Evolutionary conservation across 768 basidiomycete species (phyloP), one percentile per base, ranked within the genome.

Genomic region (Amanita fuliginea): DNA sequence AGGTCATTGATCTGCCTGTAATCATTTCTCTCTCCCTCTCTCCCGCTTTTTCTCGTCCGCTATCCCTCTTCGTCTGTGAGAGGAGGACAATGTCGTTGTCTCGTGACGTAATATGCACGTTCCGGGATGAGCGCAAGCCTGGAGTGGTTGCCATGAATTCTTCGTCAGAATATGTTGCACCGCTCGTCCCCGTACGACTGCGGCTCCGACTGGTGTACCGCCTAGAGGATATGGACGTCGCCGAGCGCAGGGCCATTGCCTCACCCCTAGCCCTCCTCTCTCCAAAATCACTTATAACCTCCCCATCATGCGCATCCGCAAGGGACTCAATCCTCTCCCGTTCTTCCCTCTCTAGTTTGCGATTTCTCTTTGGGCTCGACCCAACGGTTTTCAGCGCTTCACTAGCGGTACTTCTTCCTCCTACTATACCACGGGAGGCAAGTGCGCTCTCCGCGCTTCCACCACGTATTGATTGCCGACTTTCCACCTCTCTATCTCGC

Each of bases 321-420:
- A 39, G 34, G 21, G 21, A 22, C 30, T 28, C 28, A 7, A 28
- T 9, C 28, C 7, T 28, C 28, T 28, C 28, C 9, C 7, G 28
- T 28, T 28, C 28, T 9, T 32, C 18, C 51, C 48, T 33, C 37
- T 43, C 56, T 6, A 39, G 21, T 42, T 43, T 53, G 56, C 63
- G 42, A 47, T 59, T 55, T 56, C 59, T 42, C 63, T 61, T 63
- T 60, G 71, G 58, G 26, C 70, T 73, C 49, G 88, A 66, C 8
- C 86, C 87, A 0, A 86, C 84, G 0, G 85, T 83, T 42, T 81
- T 72, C 51, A 89, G 58, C 13, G 78, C 79, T 61, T 87, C 83
- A 3, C 82, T 77, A 7, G 85, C 61, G 11, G 89, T 62, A 55
- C 74, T 80, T 51, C 83, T 64, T 30, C 30, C 30, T 9, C 77